These are phyloP conservation scores for Lignosus rhinocerotis DNA, from an alignment of 1,284 basidiomycete species.

Conservation along the genomic window DNA sequence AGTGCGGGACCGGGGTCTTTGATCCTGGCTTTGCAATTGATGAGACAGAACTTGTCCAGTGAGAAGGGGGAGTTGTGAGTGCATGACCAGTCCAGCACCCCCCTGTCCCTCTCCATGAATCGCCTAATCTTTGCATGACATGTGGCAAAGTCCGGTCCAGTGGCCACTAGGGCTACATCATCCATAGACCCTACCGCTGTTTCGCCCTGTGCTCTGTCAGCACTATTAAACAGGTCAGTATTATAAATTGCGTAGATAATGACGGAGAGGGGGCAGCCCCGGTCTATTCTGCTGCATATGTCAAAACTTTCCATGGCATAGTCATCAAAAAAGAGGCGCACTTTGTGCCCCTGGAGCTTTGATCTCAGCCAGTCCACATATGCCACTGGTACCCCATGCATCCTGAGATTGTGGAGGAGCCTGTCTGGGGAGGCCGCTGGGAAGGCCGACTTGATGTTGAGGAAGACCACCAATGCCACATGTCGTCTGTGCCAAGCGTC, in stretches of 20 bases:
- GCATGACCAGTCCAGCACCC: conserved; percentile 26
- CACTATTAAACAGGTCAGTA: conserved; percentile 28
- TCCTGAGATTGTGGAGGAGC: conserved; percentile 35
- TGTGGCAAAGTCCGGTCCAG: conserved; percentile 15
- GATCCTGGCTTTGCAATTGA: conserved; percentile 12
- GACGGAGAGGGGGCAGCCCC: not conserved
- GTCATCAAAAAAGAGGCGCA: conserved; percentile 33
- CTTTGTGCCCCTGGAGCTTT: conserved; percentile 26
- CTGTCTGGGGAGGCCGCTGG: conserved; percentile 32
- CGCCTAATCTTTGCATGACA: conserved; percentile 15
- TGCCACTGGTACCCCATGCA: conserved; percentile 29
- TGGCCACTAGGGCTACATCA: conserved; percentile 24
- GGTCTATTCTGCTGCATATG: conserved; percentile 27
- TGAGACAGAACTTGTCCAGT: conserved; percentile 26
- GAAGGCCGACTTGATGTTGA: conserved; percentile 44
- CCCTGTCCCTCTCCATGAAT: conserved; percentile 7
- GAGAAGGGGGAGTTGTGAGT: conserved; percentile 29
- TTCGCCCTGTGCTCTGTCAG: conserved; percentile 15
- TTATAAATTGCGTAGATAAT: not conserved
- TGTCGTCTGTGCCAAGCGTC: conserved; percentile 35
- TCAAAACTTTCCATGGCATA: conserved; percentile 24
- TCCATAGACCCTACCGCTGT: conserved; percentile 33
- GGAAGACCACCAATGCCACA: conserved; percentile 36
- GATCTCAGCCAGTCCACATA: conserved; percentile 27
- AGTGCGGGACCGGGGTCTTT: conserved; percentile 14